Percentiles rank a stretch among this genome's conserved stretches.
Evolutionary conservation across 805 yeast species (phyloP).

Genomic region (Candida andamanensis): DNA sequence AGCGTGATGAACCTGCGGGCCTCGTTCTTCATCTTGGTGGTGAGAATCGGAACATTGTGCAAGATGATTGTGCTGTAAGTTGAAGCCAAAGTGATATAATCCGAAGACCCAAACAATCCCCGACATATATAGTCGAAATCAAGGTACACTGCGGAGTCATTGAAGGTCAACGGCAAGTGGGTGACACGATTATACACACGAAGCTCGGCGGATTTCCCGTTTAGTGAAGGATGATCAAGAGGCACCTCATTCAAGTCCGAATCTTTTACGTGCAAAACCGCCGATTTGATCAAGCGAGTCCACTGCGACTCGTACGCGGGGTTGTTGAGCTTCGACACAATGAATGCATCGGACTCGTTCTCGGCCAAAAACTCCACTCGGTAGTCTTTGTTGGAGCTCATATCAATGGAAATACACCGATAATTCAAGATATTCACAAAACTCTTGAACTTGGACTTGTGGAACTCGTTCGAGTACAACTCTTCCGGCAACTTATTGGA

Average conservation of each 20-base stretch:
- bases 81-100: slow-evolving; percentile 64
- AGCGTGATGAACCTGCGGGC: slow-evolving; percentile 65
- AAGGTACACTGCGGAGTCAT: slow-evolving; percentile 37
- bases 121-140: slow-evolving; percentile 52
- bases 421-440: slow-evolving; percentile 54
- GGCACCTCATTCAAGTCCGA: slow-evolving; percentile 3
- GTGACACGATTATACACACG: slow-evolving; percentile 55
- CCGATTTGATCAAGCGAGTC: slow-evolving; percentile 24
- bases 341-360: slow-evolving; percentile 20
- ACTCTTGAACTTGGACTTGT: slow-evolving; percentile 49
- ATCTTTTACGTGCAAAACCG: slow-evolving; percentile 13
- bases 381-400: slow-evolving; percentile 57
- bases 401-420: slow-evolving; percentile 58
- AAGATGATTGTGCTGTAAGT: slow-evolving; percentile 51
- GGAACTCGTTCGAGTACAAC: slow-evolving; percentile 60
- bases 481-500: slow-evolving; percentile 71
- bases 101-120: slow-evolving; percentile 59
- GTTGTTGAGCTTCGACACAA: slow-evolving; percentile 24
- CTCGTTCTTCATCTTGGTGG: slow-evolving; percentile 54
- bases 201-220: slow-evolving; percentile 24
- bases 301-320: slow-evolving; percentile 25
- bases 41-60: slow-evolving; percentile 57
- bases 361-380: slow-evolving; percentile 28
- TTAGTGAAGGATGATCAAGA: slow-evolving; percentile 10
- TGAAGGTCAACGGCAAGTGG: slow-evolving; percentile 38